phyloP scores from a whole-genome alignment of 2,329 filamentous ascomycete genomes.

The Plectosphaerella sp. region DNA sequence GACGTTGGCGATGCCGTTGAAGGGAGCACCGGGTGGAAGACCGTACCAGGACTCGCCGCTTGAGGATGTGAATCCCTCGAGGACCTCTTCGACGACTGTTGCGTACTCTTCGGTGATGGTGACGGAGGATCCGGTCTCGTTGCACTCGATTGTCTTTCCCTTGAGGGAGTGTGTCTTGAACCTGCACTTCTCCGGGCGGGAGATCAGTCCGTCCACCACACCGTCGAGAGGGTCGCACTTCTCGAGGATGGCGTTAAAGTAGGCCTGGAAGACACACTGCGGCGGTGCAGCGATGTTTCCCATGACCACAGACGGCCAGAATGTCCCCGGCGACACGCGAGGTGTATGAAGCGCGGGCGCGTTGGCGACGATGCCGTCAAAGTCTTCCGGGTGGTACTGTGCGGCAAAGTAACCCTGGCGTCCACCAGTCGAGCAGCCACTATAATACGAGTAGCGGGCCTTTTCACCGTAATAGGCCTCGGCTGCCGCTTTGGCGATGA shows the following conservation, averaged over 20 bases:
- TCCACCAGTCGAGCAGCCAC: constrained; percentile 51
- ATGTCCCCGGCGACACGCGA: background rate
- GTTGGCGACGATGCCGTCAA: constrained; percentile 52
- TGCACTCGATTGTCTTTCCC: too few relatives aligned
- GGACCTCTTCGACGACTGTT: too few relatives aligned
- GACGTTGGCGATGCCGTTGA: too few relatives aligned
- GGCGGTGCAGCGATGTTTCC: constrained; percentile 4
- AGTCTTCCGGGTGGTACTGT: constrained; percentile 34
- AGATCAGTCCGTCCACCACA: too few relatives aligned
- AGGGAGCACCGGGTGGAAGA: too few relatives aligned
- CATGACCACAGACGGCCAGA: constrained; percentile 7
- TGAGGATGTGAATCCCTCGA: too few relatives aligned
- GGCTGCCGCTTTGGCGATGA: constrained; percentile 35
- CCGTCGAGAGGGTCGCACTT: background rate
- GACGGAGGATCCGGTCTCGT: too few relatives aligned
- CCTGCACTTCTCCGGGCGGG: too few relatives aligned
- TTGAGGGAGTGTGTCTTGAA: too few relatives aligned
- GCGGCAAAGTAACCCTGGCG: constrained; percentile 47
- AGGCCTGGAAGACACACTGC: constrained; percentile 2
- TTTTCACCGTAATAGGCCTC: constrained; percentile 34
- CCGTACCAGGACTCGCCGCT: too few relatives aligned
- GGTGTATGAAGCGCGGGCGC: constrained; percentile 26
- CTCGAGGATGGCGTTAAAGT: constrained; percentile 1
- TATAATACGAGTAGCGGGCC: constrained; percentile 40
- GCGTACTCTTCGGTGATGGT: too few relatives aligned